These are phyloP conservation scores for Coemansia asiatica DNA, from an alignment of 192 early-diverging fungal genomes.

Conservation along the genomic window DNA sequence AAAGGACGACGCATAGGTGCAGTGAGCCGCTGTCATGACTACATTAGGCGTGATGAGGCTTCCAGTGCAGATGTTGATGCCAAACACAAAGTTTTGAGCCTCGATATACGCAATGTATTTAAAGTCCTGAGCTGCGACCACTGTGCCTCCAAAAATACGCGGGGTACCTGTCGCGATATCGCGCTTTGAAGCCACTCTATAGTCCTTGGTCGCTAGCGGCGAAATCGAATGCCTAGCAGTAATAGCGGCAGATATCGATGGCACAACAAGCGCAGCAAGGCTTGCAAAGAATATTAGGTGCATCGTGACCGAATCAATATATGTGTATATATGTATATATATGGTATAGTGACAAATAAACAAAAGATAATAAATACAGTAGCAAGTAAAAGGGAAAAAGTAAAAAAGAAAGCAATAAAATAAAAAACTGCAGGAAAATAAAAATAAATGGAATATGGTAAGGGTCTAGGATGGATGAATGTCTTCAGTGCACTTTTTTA, in stretches of 20 bases:
- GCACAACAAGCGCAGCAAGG: background rate
- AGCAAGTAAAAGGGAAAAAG: background rate
- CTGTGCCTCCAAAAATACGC: conserved; percentile 47
- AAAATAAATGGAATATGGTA: background rate
- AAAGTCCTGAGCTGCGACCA: conserved; percentile 23
- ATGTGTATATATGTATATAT: background rate
- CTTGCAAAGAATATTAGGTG: background rate
- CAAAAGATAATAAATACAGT: background rate
- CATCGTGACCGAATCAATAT: conserved; percentile 1
- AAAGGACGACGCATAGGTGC: conserved; percentile 14
- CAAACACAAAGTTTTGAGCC: conserved; percentile 6
- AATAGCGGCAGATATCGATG: background rate
- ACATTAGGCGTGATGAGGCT: conserved; percentile 50
- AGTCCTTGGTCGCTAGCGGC: conserved; percentile 8
- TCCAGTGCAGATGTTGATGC: conserved; percentile 35
- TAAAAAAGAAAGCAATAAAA: background rate
- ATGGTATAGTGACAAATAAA: background rate
- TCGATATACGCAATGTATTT: conserved; percentile 37
- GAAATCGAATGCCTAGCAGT: background rate
- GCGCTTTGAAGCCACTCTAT: conserved; percentile 10
- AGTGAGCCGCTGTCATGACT: conserved; percentile 55
- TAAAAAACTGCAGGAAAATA: background rate
- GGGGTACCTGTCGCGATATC: conserved; percentile 4
- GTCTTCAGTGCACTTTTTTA: background rate
- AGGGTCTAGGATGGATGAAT: background rate